Conservation (phyloP, 78 protist species). For the Mantamonas sphyraenae region DNA sequence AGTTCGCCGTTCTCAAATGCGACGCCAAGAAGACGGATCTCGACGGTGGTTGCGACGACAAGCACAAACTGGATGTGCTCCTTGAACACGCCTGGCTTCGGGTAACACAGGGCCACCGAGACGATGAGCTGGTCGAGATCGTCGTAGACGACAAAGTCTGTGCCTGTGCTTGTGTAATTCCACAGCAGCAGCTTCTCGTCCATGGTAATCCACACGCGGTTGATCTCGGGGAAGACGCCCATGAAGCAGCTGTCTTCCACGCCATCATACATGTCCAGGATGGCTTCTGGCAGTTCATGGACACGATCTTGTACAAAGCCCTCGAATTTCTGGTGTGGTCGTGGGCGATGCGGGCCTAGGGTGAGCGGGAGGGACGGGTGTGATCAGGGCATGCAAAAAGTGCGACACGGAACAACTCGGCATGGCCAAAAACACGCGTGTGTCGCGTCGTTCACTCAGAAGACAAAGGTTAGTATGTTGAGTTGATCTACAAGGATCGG, state of each 20-base stretch:
- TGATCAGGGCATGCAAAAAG: too few species aligned
- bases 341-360: too few species aligned
- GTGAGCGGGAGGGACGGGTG: too few species aligned
- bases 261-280: too few species aligned
- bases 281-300: too few species aligned
- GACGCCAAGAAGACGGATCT: slow-evolving; percentile 10
- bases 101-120: background rate
- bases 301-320: too few species aligned
- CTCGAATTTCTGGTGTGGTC: too few species aligned
- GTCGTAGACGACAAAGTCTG: slow-evolving; percentile 2
- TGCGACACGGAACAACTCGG: too few species aligned
- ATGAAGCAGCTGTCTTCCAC: slow-evolving; percentile 20
- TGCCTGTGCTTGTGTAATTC: slow-evolving; percentile 14
- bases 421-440: too few species aligned
- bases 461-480: too few species aligned
- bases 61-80: background rate
- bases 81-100: slow-evolving; percentile 5
- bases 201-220: slow-evolving; percentile 38
- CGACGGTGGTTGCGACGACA: slow-evolving; percentile 21
- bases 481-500: too few species aligned
- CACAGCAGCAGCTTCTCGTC: slow-evolving; percentile 20
- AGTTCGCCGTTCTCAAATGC: background rate
- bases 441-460: too few species aligned
- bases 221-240: slow-evolving; percentile 29
- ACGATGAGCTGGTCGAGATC: slow-evolving; percentile 32